Conservation (phyloP, 2,329 filamentous ascomycete genomes). For the Fusarium mundagurra region DNA sequence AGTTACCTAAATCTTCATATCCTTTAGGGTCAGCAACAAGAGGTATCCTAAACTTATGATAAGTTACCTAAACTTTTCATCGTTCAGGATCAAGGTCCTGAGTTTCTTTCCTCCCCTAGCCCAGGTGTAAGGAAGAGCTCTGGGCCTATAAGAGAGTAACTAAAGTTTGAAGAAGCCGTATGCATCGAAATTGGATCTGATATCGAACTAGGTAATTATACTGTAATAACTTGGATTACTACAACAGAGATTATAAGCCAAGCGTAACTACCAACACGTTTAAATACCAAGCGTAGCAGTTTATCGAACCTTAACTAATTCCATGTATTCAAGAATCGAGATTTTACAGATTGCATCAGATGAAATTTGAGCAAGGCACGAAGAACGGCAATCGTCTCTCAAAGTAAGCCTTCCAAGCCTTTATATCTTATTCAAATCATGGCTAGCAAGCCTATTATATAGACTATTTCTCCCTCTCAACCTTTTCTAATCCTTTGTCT, state of each 20-base stretch:
- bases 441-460: constrained; percentile 36
- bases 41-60: neutral
- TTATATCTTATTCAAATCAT: constrained; percentile 34
- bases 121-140: neutral
- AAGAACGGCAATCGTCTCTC: neutral
- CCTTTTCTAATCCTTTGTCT: neutral
- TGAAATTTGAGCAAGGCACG: neutral
- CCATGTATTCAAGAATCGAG: neutral
- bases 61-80: neutral
- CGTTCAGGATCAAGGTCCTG: neutral
- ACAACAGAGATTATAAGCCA: neutral
- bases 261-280: neutral
- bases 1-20: neutral
- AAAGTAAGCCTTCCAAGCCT: constrained; percentile 20
- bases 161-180: neutral
- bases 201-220: neutral
- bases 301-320: neutral
- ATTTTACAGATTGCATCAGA: neutral
- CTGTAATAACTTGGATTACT: neutral
- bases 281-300: neutral
- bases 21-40: neutral
- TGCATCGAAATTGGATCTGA: neutral
- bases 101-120: neutral
- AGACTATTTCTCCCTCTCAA: constrained; percentile 16
- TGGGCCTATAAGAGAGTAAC: neutral